Conservation (phyloP, 208 protist species). For the Trypanosomatidae sp. region DNA sequence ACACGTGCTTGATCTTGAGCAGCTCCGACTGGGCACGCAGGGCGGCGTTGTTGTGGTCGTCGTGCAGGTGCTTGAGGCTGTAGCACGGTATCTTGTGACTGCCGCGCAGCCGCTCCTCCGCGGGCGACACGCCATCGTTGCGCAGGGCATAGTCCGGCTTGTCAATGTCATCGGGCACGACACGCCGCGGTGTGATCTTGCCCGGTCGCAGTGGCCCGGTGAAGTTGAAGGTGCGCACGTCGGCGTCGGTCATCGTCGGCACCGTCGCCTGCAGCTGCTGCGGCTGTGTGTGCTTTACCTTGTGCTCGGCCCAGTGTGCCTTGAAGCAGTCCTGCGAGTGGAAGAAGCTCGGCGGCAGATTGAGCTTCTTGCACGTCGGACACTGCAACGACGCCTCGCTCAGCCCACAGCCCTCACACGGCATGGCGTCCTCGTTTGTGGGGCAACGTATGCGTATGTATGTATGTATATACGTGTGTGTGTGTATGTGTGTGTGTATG, state of each 20-base stretch:
- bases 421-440: slow-evolving; percentile 18
- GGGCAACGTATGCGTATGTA: neutral
- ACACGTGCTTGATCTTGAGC: slow-evolving; percentile 84
- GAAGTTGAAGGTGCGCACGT: slow-evolving; percentile 67
- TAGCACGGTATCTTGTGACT: slow-evolving; percentile 47
- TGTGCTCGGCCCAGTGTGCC: slow-evolving; percentile 75
- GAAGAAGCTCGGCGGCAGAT: slow-evolving; percentile 83
- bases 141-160: slow-evolving; percentile 82
- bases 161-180: slow-evolving; percentile 54
- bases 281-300: slow-evolving; percentile 68
- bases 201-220: slow-evolving; percentile 68
- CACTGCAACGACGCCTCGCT: slow-evolving; percentile 71
- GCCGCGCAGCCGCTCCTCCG: slow-evolving; percentile 66
- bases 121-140: slow-evolving; percentile 52
- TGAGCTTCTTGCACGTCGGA: slow-evolving; percentile 84
- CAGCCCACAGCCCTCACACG: slow-evolving; percentile 77
- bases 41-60: slow-evolving; percentile 49
- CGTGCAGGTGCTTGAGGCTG: slow-evolving; percentile 66
- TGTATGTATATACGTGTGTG: neutral
- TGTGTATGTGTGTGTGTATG: neutral
- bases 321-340: slow-evolving; percentile 84
- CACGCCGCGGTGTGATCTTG: slow-evolving; percentile 69
- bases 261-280: slow-evolving; percentile 48
- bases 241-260: slow-evolving; percentile 73
- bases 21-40: slow-evolving; percentile 67